These are phyloP conservation scores for Trichosanthes truncata DNA, from an alignment of 306 rosid genomes.

Conservation along the genomic window DNA sequence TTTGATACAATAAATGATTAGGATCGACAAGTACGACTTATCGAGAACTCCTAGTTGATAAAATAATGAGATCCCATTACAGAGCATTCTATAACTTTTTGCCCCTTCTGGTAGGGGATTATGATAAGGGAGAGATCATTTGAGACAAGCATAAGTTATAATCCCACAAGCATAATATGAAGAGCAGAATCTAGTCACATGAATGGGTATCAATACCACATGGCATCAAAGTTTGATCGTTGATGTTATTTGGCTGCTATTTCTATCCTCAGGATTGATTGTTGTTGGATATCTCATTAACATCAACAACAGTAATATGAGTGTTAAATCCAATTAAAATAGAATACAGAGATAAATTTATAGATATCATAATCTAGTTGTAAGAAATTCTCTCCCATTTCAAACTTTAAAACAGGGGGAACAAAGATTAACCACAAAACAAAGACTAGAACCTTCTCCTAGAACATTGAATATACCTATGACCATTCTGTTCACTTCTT, in stretches of 20 bases:
- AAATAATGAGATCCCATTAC: not conserved
- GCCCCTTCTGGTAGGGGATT: not conserved
- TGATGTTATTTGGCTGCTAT: not conserved
- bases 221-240: not conserved
- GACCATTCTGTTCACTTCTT: not conserved
- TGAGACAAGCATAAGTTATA: not conserved
- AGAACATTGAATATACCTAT: not conserved
- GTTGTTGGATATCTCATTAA: not conserved
- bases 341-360: not conserved
- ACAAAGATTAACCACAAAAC: not conserved
- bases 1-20: not conserved
- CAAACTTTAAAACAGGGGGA: not conserved
- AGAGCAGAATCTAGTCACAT: not conserved
- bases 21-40: not conserved
- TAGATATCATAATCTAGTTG: not conserved
- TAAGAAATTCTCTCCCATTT: not conserved
- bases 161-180: not conserved
- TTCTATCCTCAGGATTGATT: not conserved
- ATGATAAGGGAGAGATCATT: not conserved
- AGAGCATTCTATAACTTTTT: not conserved
- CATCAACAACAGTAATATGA: not conserved
- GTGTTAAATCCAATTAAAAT: not conserved
- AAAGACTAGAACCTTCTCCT: not conserved
- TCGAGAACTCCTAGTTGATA: not conserved
- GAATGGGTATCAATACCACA: not conserved